A percentile compares a stretch with the other conserved stretches of the same genome.
Conservation (phyloP, 306 rosid genomes). For the Herpetospermum pedunculosum region DNA sequence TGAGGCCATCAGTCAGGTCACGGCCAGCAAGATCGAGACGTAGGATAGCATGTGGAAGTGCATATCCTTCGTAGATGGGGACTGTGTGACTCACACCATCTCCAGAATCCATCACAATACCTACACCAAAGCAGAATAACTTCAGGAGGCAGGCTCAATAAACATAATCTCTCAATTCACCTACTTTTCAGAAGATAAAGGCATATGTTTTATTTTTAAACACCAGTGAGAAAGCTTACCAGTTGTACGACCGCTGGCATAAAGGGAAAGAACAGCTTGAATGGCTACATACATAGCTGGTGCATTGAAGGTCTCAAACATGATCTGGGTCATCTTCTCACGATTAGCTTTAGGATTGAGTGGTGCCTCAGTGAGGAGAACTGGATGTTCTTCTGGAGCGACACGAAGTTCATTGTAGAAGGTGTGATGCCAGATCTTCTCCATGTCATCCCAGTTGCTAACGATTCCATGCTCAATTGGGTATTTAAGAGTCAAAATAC, state of each 20-base stretch:
- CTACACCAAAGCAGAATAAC: slow-evolving; percentile 8
- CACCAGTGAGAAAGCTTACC: slow-evolving; percentile 28
- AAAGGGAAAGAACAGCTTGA: slow-evolving; percentile 69
- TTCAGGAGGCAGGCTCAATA: not conserved
- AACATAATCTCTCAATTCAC: not conserved
- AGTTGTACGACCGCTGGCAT: slow-evolving; percentile 87
- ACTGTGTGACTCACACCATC: slow-evolving; percentile 33
- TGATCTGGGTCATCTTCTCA: slow-evolving; percentile 31
- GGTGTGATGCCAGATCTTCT: slow-evolving; percentile 46
- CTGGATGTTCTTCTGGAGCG: slow-evolving; percentile 45
- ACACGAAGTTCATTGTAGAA: slow-evolving; percentile 30
- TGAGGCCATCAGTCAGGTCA: slow-evolving; percentile 66
- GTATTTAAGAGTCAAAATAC: slow-evolving; percentile 31
- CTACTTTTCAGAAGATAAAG: not conserved
- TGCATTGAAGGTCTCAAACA: slow-evolving; percentile 40
- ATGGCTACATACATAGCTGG: slow-evolving; percentile 83
- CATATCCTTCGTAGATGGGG: slow-evolving; percentile 27
- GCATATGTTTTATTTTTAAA: not conserved
- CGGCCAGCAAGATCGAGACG: slow-evolving; percentile 81
- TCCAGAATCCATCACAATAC: slow-evolving; percentile 29
- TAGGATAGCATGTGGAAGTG: slow-evolving; percentile 36
- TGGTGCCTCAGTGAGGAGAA: slow-evolving; percentile 69
- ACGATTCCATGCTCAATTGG: slow-evolving; percentile 81
- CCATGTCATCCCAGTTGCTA: slow-evolving; percentile 84
- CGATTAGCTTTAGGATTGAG: slow-evolving; percentile 73